Percentiles rank a stretch among this genome's conserved stretches.
phyloP scores from a whole-genome alignment of 495 filamentous ascomycete species.

The Annulohypoxylon bovei region DNA sequence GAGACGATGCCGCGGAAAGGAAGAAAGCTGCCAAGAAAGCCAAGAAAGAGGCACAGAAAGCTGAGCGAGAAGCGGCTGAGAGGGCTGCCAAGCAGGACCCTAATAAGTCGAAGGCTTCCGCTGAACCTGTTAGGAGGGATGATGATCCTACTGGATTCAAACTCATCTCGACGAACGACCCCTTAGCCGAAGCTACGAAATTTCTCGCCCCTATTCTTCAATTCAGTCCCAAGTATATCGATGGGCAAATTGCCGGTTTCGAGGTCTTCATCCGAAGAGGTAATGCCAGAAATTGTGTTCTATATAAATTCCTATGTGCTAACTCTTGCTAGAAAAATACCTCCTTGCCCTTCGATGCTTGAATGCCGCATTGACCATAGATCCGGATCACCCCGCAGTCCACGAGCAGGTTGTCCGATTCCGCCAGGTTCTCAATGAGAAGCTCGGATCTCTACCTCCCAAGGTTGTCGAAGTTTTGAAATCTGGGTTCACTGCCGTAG shows the following conservation, averaged over 20 bases:
- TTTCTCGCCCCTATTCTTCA: slow-evolving; percentile 84
- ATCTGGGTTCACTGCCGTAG: slow-evolving; percentile 69
- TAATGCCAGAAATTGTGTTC: slow-evolving; percentile 52
- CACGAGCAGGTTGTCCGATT: slow-evolving; percentile 80
- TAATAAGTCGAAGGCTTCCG: slow-evolving; percentile 68
- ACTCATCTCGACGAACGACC: slow-evolving; percentile 80
- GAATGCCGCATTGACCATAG: slow-evolving; percentile 72
- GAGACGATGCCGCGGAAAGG: slow-evolving; percentile 72
- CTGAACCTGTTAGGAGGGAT: slow-evolving; percentile 80
- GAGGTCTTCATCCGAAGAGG: slow-evolving; percentile 80
- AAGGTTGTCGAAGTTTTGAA: slow-evolving; percentile 74
- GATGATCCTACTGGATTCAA: slow-evolving; percentile 83
- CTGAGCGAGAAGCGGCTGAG: slow-evolving; percentile 82
- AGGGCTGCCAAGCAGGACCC: slow-evolving; percentile 75
- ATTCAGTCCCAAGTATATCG: slow-evolving; percentile 80
- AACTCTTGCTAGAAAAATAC: slow-evolving; percentile 71
- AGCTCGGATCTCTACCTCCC: slow-evolving; percentile 63
- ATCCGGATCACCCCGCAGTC: slow-evolving; percentile 75
- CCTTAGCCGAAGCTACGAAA: slow-evolving; percentile 86
- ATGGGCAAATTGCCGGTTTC: slow-evolving; percentile 85
- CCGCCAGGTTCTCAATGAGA: slow-evolving; percentile 67
- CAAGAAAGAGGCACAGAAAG: slow-evolving; percentile 87
- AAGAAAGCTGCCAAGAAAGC: slow-evolving; percentile 98
- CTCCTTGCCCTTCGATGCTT: slow-evolving; percentile 87
- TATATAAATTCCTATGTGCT: slow-evolving; percentile 38